phyloP scores from a whole-genome alignment of 768 basidiomycete species.

The Gloeopeniophorella convolvens region DNA sequence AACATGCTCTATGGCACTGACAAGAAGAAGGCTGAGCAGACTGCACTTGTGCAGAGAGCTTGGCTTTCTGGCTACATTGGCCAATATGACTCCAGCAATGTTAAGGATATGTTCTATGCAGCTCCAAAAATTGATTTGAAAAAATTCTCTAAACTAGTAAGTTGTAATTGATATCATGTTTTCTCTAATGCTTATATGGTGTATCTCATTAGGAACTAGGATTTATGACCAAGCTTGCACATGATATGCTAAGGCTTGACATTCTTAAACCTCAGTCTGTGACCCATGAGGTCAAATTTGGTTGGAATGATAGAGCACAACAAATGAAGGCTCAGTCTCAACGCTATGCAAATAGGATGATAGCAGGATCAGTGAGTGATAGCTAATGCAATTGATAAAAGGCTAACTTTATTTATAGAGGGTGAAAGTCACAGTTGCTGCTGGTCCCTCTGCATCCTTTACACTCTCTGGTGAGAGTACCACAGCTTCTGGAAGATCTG shows the following conservation, averaged over 20 bases:
- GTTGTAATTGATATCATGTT: slow-evolving; percentile 1
- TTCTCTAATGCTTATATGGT: not conserved
- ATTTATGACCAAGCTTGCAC: slow-evolving; percentile 8
- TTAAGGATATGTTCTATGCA: slow-evolving; percentile 36
- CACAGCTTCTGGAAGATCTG: slow-evolving; percentile 16
- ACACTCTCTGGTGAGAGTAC: slow-evolving; percentile 22
- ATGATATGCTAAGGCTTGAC: slow-evolving; percentile 11
- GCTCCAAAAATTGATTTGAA: slow-evolving; percentile 41
- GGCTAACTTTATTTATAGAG: not conserved
- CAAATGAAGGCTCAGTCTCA: slow-evolving; percentile 15
- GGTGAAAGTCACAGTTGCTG: slow-evolving; percentile 23
- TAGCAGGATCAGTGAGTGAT: not conserved
- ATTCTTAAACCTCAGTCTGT: slow-evolving; percentile 4
- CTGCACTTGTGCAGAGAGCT: slow-evolving; percentile 23
- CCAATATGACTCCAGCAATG: slow-evolving; percentile 28
- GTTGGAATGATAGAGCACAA: slow-evolving; percentile 4
- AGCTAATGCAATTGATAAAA: not conserved
- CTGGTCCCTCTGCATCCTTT: slow-evolving; percentile 24
- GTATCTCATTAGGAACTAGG: slow-evolving; percentile 9
- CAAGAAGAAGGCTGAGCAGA: slow-evolving; percentile 13
- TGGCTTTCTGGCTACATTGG: slow-evolving; percentile 35
- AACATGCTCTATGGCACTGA: slow-evolving; percentile 12
- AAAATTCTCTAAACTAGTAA: slow-evolving; percentile 32
- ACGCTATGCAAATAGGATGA: slow-evolving; percentile 11
- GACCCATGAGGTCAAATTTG: slow-evolving; percentile 9